Conservation (phyloP, 1,139 yeast genomes). For the Saccharomyces hybrid region DNA sequence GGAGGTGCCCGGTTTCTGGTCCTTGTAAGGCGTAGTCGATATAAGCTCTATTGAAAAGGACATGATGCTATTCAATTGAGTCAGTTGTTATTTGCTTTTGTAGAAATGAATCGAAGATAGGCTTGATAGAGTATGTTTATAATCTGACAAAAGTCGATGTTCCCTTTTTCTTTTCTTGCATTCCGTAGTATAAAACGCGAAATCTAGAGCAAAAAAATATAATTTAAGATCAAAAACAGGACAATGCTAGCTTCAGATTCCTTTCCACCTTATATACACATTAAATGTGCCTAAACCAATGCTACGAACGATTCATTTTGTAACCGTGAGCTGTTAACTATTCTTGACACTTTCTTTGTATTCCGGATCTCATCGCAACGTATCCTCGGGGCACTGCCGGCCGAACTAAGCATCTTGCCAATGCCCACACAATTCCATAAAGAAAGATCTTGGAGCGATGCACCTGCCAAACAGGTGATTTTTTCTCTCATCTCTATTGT, state of each 20-base stretch:
- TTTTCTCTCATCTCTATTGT: neutral
- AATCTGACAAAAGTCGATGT: neutral
- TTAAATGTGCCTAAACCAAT: neutral
- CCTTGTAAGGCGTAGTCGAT: slow-evolving; percentile 67
- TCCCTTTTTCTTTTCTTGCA: neutral
- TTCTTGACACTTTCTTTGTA: neutral
- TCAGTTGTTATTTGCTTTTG: neutral
- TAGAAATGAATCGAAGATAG: neutral
- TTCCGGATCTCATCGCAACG: neutral
- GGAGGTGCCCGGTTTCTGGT: slow-evolving; percentile 97
- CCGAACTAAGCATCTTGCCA: neutral
- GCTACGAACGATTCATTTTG: neutral
- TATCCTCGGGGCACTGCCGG: neutral
- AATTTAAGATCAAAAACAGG: neutral
- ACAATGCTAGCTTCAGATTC: neutral
- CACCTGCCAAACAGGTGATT: neutral
- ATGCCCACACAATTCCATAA: neutral
- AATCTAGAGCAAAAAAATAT: neutral
- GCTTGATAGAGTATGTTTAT: neutral
- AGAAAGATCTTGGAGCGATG: neutral
- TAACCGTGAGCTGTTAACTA: neutral
- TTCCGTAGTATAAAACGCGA: neutral
- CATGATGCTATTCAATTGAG: slow-evolving; percentile 10
- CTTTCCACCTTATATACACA: neutral
- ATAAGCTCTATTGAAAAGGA: slow-evolving; percentile 17